phyloP scores from a whole-genome alignment of 225 moss, liverwort and hornwort genomes.

The Ulota crispa region DNA sequence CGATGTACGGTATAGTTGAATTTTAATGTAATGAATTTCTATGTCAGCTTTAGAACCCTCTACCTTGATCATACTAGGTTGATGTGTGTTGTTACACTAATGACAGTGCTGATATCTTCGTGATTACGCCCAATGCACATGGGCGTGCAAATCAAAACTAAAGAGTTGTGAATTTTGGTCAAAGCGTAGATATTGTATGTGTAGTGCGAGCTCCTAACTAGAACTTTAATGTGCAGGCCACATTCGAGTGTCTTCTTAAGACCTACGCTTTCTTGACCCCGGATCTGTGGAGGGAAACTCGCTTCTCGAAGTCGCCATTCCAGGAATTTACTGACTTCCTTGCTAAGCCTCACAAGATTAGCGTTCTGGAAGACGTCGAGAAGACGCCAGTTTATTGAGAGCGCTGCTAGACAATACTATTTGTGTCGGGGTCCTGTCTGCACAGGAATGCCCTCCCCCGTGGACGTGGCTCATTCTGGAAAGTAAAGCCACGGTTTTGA shows the following conservation, averaged over 20 bases:
- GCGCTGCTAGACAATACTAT: conserved; percentile 2
- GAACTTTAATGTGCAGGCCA: conserved; percentile 53
- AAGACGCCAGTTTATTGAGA: conserved; percentile 76
- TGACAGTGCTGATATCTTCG: rapidly evolving
- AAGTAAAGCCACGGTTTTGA: conserved; percentile 42
- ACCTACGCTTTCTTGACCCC: conserved; percentile 96
- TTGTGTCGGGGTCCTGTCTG: conserved; percentile 29
- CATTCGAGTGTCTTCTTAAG: conserved; percentile 89
- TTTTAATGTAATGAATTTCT: rapidly evolving
- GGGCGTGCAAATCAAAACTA: too few relatives aligned
- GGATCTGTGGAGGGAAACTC: conserved; percentile 90
- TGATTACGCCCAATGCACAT: rapidly evolving
- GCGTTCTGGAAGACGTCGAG: conserved; percentile 86
- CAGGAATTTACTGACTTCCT: conserved; percentile 95
- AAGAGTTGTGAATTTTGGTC: too few relatives aligned
- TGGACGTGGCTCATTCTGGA: conserved; percentile 28
- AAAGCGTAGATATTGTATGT: neutral
- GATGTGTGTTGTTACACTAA: neutral
- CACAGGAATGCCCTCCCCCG: conserved; percentile 15
- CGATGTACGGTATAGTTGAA: neutral
- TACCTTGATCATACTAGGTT: neutral
- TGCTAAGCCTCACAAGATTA: conserved; percentile 94
- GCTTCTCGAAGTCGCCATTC: conserved; percentile 90
- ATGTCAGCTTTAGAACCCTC: rapidly evolving
- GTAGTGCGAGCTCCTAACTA: neutral